A percentile compares a stretch with the other conserved stretches of the same genome.
Evolutionary conservation across 1,284 basidiomycete species (phyloP).

Genomic region (Spongiforma sp.): DNA sequence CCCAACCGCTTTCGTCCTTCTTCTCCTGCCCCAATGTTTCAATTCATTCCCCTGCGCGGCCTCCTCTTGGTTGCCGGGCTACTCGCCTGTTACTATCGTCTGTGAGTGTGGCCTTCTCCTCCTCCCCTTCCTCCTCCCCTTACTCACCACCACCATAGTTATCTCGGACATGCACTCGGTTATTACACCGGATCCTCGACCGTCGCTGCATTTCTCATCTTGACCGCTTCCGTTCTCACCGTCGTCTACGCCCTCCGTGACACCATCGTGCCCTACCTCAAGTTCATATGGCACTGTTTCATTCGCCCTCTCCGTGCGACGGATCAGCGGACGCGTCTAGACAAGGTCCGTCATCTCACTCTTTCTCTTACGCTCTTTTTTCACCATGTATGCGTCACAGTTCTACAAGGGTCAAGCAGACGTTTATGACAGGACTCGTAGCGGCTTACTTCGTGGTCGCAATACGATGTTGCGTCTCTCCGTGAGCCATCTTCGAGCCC

Average conservation of each 20-base stretch:
- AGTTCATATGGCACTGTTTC: conserved; percentile 56
- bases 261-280: conserved; percentile 44
- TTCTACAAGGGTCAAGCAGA: conserved; percentile 77
- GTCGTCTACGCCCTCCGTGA: conserved; percentile 28
- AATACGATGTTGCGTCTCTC: conserved; percentile 74
- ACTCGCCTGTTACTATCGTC: conserved; percentile 22
- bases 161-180: conserved; percentile 24
- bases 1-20: not conserved
- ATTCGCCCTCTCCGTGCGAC: conserved; percentile 43
- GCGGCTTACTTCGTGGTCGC: conserved; percentile 66
- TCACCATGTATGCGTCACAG: conserved; percentile 26
- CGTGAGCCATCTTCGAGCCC: conserved; percentile 67
- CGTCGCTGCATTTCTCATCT: conserved; percentile 32
- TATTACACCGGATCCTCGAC: conserved; percentile 37
- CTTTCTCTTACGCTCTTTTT: not conserved
- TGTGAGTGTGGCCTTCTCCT: conserved; percentile 16
- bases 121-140: not conserved
- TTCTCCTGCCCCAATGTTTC: conserved; percentile 1
- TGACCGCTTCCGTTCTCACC: conserved; percentile 28
- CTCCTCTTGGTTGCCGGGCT: conserved; percentile 25
- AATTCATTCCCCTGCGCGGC: conserved; percentile 15
- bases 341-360: conserved; percentile 40
- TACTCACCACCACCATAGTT: conserved; percentile 14
- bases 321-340: conserved; percentile 49
- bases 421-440: conserved; percentile 71